Evolutionary conservation across 495 filamentous ascomycete genomes (phyloP).

Genomic region (Haplographium delicatum): DNA sequence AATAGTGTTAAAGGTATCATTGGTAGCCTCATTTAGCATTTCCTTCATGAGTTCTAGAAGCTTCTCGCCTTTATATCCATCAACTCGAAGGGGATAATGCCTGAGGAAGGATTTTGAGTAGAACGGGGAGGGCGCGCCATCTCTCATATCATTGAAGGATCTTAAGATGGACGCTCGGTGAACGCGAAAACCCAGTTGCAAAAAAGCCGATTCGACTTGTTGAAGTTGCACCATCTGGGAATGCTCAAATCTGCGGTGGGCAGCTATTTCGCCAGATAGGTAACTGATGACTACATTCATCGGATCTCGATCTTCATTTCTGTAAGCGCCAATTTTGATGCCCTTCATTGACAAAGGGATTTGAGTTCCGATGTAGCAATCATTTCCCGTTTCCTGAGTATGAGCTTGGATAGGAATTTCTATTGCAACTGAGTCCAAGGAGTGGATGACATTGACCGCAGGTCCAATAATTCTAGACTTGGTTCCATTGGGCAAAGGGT

Average conservation of each 20-base stretch:
- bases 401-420: neutral
- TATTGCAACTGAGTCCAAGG: too few species aligned
- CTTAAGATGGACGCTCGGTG: neutral
- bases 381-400: neutral
- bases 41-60: neutral
- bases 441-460: constrained; percentile 8
- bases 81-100: constrained; percentile 3
- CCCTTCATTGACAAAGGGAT: constrained; percentile 3
- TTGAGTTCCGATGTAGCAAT: constrained; percentile 4
- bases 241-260: neutral
- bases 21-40: too few species aligned
- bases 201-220: constrained; percentile 12
- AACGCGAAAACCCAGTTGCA: constrained; percentile 3
- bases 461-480: neutral
- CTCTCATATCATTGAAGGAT: neutral
- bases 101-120: neutral
- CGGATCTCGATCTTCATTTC: neutral
- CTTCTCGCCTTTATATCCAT: constrained; percentile 5
- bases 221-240: neutral
- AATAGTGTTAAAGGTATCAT: too few species aligned
- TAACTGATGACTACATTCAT: neutral
- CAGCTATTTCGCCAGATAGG: constrained; percentile 1
- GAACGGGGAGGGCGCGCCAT: neutral
- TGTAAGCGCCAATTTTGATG: constrained; percentile 5
- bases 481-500: constrained; percentile 5